phyloP scores from a whole-genome alignment of 768 basidiomycete species.

The Serendipita indica region DNA sequence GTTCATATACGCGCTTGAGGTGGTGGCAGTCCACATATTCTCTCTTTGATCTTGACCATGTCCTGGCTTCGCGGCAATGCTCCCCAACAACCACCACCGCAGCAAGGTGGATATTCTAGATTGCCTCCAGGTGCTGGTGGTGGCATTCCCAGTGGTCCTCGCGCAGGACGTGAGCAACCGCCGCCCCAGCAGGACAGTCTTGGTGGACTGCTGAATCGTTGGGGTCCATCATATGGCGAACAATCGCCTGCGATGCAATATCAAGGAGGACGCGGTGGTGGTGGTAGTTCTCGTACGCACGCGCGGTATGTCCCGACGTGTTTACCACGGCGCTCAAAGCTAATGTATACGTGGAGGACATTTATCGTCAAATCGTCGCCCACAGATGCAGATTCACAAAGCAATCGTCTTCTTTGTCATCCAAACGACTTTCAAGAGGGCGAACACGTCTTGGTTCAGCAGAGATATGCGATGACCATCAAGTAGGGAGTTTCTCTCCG shows the following conservation, averaged over 20 bases:
- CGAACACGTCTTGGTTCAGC: constrained; percentile 64
- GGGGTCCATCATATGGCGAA: background rate
- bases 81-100: background rate
- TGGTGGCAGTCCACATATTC: background rate
- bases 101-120: background rate
- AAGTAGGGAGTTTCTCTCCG: constrained; percentile 34
- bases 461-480: constrained; percentile 53
- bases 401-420: constrained; percentile 70
- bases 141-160: background rate
- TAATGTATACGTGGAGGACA: constrained; percentile 20
- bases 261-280: constrained; percentile 3
- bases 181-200: background rate
- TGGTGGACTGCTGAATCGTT: background rate
- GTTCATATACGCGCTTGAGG: background rate
- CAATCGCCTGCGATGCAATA: background rate
- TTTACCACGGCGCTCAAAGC: no score
- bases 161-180: background rate
- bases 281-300: background rate
- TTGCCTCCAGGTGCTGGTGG: constrained; percentile 3
- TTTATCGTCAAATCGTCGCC: constrained; percentile 48
- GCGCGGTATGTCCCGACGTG: no score
- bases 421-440: constrained; percentile 59
- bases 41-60: constrained; percentile 3
- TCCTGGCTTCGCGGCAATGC: constrained; percentile 4
- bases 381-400: constrained; percentile 52